Evolutionary conservation across 78 protist genomes (phyloP).

Genomic region (Salpingoeca rosetta): DNA sequence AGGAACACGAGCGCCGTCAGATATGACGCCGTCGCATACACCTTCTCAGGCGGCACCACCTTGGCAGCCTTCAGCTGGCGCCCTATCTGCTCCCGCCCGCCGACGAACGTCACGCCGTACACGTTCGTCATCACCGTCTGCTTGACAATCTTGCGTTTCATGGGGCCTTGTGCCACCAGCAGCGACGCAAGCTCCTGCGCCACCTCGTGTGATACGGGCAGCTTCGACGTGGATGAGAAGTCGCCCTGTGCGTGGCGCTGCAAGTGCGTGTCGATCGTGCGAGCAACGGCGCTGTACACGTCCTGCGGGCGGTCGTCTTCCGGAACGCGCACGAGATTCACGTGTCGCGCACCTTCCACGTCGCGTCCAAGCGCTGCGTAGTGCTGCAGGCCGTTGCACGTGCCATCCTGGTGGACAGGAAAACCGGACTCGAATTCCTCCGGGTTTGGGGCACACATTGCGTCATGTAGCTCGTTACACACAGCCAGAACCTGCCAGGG

Average conservation of each 20-base stretch:
- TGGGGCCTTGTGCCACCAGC: background rate
- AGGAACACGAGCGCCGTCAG: slow-evolving; percentile 26
- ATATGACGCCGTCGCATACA: slow-evolving; percentile 2
- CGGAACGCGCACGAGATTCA: slow-evolving; percentile 60
- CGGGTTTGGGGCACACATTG: slow-evolving; percentile 35
- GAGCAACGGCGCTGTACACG: slow-evolving; percentile 62
- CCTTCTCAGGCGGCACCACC: background rate
- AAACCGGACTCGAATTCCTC: slow-evolving; percentile 21
- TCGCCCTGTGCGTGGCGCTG: slow-evolving; percentile 11
- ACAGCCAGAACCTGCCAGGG: slow-evolving; percentile 76
- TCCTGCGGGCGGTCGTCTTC: slow-evolving; percentile 74
- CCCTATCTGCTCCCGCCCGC: slow-evolving; percentile 70
- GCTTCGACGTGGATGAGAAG: background rate
- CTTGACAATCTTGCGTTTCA: slow-evolving; percentile 56
- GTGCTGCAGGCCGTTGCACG: slow-evolving; percentile 91
- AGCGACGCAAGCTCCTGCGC: background rate
- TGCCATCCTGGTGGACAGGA: slow-evolving; percentile 84
- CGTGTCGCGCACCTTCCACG: slow-evolving; percentile 59
- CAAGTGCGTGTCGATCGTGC: slow-evolving; percentile 15
- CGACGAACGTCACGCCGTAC: slow-evolving; percentile 89
- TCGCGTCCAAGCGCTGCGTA: slow-evolving; percentile 93
- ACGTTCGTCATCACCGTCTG: slow-evolving; percentile 92
- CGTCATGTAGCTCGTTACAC: slow-evolving; percentile 53
- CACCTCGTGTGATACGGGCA: no score
- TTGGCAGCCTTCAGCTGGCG: slow-evolving; percentile 18